These are phyloP conservation scores for Cercospora berteroae DNA, from an alignment of 2,329 filamentous ascomycete species.

Conservation along the genomic window DNA sequence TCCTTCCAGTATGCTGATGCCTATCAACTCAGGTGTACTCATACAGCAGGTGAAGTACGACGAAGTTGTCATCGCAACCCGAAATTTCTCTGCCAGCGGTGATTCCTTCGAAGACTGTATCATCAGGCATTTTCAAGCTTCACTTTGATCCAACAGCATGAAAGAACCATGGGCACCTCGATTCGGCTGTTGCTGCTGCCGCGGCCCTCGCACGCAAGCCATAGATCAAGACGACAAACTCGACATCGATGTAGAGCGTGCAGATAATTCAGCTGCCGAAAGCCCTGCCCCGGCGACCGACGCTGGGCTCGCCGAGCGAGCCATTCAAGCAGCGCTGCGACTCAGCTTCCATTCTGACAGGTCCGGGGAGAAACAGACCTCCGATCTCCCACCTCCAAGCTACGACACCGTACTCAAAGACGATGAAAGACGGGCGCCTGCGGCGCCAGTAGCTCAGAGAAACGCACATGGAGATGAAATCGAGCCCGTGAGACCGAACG, in stretches of 20 bases:
- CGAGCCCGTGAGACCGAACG: not conserved
- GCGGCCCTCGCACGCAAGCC: not conserved
- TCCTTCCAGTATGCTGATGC: not conserved
- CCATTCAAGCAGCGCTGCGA: conserved; percentile 10
- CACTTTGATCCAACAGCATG: not conserved
- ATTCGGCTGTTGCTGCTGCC: conserved; percentile 10
- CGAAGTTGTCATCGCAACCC: not conserved
- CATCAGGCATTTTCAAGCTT: not conserved
- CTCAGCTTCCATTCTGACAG: conserved; percentile 2
- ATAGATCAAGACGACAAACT: not conserved
- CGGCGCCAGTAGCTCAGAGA: not conserved
- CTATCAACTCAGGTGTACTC: not conserved
- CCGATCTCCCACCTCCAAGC: conserved; percentile 5
- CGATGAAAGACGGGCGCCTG: conserved; percentile 4
- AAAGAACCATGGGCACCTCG: conserved; percentile 12
- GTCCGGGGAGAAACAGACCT: not conserved
- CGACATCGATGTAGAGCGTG: not conserved
- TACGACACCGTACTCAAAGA: conserved; percentile 12
- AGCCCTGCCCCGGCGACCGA: not conserved
- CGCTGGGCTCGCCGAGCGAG: conserved; percentile 4
- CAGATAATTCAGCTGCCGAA: not conserved
- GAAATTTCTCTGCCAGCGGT: not conserved
- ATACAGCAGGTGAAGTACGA: not conserved
- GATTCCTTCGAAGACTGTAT: not conserved
- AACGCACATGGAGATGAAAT: not conserved